Evolutionary conservation across 2,329 filamentous ascomycete species (phyloP), one percentile per base, ranked within the genome.

Genomic region (Chlorencoelia australis): DNA sequence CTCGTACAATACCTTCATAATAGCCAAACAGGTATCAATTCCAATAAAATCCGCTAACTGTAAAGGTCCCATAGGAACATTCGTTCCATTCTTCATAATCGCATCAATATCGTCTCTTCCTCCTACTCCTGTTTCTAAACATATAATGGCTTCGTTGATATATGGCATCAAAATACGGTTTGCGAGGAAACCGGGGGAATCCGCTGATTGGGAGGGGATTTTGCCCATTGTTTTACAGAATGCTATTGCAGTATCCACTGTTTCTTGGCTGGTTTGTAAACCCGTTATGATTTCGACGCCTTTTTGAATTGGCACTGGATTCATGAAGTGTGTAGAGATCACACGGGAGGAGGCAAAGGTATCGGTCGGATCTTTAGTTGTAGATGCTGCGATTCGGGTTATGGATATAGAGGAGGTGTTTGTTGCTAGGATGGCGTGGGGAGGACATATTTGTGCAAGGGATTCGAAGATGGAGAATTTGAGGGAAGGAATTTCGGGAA

Each of bases 361-460:
- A 54, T 94, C 83, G 13, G 67, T 89, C 1, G 86, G 81, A 55
- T 94, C 76, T 38, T 69, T 68, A 17, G 78, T 82, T 1, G 89
- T 89, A 7, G 88, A 76, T 3, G 91, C 88, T 14, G 91, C 91
- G 53, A 98, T 95, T 56, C 82, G 82, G 28, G 91, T 98, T 59
- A 98, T 95, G 42, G 85, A 89, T 58, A 98, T 98, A 43, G 87
- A 94, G n/a, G 87, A 94, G 5, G 91, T 98, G 67, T 98, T 98
- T 44, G 91, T 98, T 4, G 91, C 89, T 22, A 98, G 74, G 51
- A 98, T 84, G 41, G 91, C 77, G 56, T 96, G 86, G 35, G 79
- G 67, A 8, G 86, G 79, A 49, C 83, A 88, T 49, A 94, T 78
- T 51, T 82, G 66, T 5, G 88, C 87, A 8, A 98, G 72, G 54